phyloP scores from a whole-genome alignment of 2,329 filamentous ascomycete species.

The Diplodia seriata region DNA sequence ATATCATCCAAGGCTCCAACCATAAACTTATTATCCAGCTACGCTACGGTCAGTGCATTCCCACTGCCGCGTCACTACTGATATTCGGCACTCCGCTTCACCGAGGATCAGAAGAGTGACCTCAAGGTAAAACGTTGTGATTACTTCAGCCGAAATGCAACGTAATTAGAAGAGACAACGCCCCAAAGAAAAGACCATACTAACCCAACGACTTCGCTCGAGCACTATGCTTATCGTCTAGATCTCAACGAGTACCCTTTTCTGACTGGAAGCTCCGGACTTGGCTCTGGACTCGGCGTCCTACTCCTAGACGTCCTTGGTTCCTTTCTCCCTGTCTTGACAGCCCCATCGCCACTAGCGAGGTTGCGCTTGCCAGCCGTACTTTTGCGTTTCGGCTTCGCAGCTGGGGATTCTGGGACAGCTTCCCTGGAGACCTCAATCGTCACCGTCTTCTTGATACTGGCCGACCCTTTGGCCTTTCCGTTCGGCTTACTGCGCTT shows the following conservation, averaged over 20 bases:
- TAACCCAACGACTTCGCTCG: neutral
- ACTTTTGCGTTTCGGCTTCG: neutral
- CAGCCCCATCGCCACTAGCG: too few relatives aligned
- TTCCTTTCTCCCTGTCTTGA: too few relatives aligned
- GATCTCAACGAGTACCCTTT: constrained; percentile 6
- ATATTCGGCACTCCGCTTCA: too few relatives aligned
- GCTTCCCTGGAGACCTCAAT: neutral
- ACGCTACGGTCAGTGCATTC: too few relatives aligned
- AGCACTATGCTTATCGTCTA: neutral
- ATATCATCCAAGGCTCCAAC: too few relatives aligned
- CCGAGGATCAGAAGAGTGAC: neutral
- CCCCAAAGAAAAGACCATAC: neutral
- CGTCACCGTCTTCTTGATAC: constrained; percentile 21
- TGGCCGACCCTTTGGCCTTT: neutral
- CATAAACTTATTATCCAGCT: too few relatives aligned
- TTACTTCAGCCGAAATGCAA: neutral
- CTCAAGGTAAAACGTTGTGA: neutral
- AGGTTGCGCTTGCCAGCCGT: neutral
- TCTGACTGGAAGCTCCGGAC: neutral
- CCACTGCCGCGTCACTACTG: too few relatives aligned
- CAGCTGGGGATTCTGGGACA: neutral
- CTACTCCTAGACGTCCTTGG: constrained; percentile 1
- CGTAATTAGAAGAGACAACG: neutral
- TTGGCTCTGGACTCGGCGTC: constrained; percentile 9
- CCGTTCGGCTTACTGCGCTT: neutral